phyloP scores from a whole-genome alignment of 78 protist genomes.

The Polysphondylium violaceum region DNA sequence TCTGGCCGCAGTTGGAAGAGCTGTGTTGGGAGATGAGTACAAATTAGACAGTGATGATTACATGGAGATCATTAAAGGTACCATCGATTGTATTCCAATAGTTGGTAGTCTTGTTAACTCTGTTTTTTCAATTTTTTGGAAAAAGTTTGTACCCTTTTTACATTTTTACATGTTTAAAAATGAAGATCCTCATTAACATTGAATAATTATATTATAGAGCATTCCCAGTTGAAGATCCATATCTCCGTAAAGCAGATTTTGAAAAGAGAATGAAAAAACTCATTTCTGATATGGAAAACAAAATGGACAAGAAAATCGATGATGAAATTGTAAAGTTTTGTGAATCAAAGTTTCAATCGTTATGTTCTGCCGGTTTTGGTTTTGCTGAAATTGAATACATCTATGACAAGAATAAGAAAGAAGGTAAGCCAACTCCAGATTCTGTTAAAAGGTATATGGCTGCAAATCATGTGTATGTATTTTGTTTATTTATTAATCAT shows the following conservation, averaged over 20 bases:
- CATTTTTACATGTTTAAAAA: no score
- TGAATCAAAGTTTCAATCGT: not conserved
- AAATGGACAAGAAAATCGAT: not conserved
- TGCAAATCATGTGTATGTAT: not conserved
- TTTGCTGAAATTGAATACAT: not conserved
- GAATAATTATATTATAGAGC: not conserved
- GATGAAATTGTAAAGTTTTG: not conserved
- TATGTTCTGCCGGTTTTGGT: not conserved
- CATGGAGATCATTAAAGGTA: not conserved
- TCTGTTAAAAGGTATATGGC: not conserved
- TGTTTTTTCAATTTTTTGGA: not conserved
- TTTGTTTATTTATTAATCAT: no score
- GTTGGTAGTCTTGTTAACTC: not conserved
- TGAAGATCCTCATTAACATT: not conserved
- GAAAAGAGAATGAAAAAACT: not conserved
- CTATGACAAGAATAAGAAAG: not conserved
- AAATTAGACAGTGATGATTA: not conserved
- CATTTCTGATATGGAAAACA: not conserved
- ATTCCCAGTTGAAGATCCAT: not conserved
- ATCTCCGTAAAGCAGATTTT: not conserved
- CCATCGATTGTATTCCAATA: not conserved
- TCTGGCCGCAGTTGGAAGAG: not conserved
- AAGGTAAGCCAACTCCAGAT: not conserved
- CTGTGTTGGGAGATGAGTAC: not conserved
- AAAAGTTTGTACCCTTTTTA: not conserved